Evolutionary conservation across 1,284 basidiomycete genomes (phyloP).

Genomic region (Marasmius tenuissimus): DNA sequence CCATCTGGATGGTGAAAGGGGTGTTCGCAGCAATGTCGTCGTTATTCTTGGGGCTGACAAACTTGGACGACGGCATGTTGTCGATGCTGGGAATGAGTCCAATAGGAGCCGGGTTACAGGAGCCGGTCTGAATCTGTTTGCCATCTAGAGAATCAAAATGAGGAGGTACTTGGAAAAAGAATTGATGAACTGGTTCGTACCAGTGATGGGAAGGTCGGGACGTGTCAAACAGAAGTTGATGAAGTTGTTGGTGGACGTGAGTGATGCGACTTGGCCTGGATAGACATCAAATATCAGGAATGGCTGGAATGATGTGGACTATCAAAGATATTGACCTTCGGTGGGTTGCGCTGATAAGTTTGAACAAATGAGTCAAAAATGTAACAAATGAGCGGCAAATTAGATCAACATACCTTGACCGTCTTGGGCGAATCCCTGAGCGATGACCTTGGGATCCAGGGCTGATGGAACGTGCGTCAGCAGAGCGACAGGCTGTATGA

Average conservation of each 20-base stretch:
- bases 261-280: constrained; percentile 44
- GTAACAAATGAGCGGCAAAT: no score
- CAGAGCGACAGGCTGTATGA: not conserved
- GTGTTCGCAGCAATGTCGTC: constrained; percentile 33
- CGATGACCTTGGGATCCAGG: constrained; percentile 41
- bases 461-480: constrained; percentile 8
- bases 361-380: no score
- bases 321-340: constrained; percentile 8
- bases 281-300: constrained; percentile 19
- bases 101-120: constrained; percentile 15
- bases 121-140: constrained; percentile 7
- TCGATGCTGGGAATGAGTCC: constrained; percentile 8
- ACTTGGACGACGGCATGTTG: constrained; percentile 58
- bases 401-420: constrained; percentile 31
- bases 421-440: constrained; percentile 38
- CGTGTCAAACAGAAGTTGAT: constrained; percentile 43
- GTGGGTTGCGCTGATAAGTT: constrained; percentile 6
- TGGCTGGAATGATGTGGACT: not conserved
- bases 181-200: constrained; percentile 10
- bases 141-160: constrained; percentile 1
- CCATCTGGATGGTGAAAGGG: constrained; percentile 41
- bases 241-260: constrained; percentile 57
- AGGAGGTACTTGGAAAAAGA: not conserved
- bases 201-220: constrained; percentile 15
- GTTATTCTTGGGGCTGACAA: constrained; percentile 48